These are phyloP conservation scores for Colletotrichum sansevieriae DNA, from an alignment of 2,329 filamentous ascomycete species.

Conservation along the genomic window DNA sequence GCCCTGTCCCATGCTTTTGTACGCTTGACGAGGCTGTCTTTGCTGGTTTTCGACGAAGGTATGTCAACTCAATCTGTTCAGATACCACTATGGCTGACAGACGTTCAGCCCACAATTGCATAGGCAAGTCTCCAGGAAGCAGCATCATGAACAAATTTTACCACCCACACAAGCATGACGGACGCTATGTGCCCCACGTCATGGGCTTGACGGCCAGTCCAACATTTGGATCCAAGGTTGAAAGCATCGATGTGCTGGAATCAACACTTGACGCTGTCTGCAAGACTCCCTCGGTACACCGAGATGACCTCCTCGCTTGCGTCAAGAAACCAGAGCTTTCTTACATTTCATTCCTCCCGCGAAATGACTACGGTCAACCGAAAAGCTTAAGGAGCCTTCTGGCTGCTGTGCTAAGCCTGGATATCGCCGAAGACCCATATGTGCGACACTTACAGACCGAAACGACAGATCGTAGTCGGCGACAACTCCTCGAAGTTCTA, in stretches of 20 bases:
- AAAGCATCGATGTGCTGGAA: constrained; percentile 74
- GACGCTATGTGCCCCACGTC: constrained; percentile 70
- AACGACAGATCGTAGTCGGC: constrained; percentile 56
- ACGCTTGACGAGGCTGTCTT: constrained; percentile 69
- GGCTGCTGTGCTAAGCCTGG: constrained; percentile 56
- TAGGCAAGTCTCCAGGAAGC: constrained; percentile 72
- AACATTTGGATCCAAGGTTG: constrained; percentile 69
- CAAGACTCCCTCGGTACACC: constrained; percentile 75
- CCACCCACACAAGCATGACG: constrained; percentile 58
- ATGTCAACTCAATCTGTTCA: constrained; percentile 40
- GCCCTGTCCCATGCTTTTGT: constrained; percentile 83
- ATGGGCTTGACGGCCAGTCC: constrained; percentile 87
- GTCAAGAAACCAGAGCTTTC: constrained; percentile 75
- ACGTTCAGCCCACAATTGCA: constrained; percentile 78
- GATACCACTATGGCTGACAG: constrained; percentile 39
- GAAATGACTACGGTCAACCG: constrained; percentile 44
- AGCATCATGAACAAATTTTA: constrained; percentile 83
- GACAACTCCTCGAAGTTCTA: constrained; percentile 55
- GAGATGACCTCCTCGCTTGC: constrained; percentile 76
- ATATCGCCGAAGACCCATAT: constrained; percentile 73
- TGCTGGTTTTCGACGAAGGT: constrained; percentile 90
- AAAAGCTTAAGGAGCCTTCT: constrained; percentile 59
- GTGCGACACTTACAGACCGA: constrained; percentile 61
- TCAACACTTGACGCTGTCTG: constrained; percentile 77
- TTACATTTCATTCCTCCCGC: constrained; percentile 50